A percentile compares a stretch with the other conserved stretches of the same genome.
Evolutionary conservation across 495 filamentous ascomycete genomes (phyloP).

Genomic region (Penicillium nucicola): DNA sequence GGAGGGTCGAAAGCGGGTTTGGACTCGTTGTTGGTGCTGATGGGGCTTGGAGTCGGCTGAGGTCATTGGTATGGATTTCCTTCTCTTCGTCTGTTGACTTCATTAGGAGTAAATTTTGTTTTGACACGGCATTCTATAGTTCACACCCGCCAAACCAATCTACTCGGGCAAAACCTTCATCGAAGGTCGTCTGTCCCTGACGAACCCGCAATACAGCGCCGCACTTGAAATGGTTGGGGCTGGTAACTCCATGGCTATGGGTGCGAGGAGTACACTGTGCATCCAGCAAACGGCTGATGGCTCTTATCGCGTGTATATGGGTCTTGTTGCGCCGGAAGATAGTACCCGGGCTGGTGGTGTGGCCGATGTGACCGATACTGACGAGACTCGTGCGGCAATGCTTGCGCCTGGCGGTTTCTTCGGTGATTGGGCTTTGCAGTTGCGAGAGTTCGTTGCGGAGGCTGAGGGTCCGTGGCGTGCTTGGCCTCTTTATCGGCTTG

Average conservation of each 20-base stretch:
- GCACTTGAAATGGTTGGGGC: conserved; percentile 13
- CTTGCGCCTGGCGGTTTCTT: background rate
- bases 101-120: too few species aligned
- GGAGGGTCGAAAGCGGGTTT: conserved; percentile 2
- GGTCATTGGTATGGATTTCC: background rate
- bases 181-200: conserved; percentile 12
- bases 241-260: conserved; percentile 13
- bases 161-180: conserved; percentile 18
- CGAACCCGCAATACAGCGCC: conserved; percentile 12
- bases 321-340: conserved; percentile 2
- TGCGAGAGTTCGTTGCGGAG: conserved; percentile 9
- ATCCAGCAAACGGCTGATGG: conserved; percentile 17
- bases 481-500: conserved; percentile 12
- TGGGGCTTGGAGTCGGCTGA: conserved; percentile 6
- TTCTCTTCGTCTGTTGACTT: too few species aligned
- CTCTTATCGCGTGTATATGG: conserved; percentile 20
- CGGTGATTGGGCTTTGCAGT: conserved; percentile 5
- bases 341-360: conserved; percentile 9
- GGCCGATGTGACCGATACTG: conserved; percentile 7
- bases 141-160: conserved; percentile 11
- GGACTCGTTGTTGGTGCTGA: conserved; percentile 9
- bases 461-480: conserved; percentile 11
- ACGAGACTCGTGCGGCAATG: conserved; percentile 6
- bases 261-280: background rate
- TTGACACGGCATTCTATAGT: background rate